Evolutionary conservation across 202 grass and related monocot species (phyloP), one percentile per base, ranked within the genome.

Genomic region (Panicum virgatum): DNA sequence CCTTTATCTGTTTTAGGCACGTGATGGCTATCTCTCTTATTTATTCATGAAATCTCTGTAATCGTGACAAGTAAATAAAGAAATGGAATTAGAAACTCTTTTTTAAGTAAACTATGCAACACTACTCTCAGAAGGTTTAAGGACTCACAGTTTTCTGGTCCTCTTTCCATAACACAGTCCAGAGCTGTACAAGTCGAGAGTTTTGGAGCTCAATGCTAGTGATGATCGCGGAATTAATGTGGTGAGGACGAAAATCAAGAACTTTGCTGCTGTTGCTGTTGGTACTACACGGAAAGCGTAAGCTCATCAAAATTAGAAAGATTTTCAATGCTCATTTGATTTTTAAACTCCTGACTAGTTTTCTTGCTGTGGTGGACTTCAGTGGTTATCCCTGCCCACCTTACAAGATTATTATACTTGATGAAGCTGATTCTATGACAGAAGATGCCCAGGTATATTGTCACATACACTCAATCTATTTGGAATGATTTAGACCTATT

Each of bases 201-300:
- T 93, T 84, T 80, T 99, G 74, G 96, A 99, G 88, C 96, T 99
- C 67, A 99, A 99, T 87, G 96, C 96, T 83, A 96, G 96, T 81
- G 96, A 99, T 90, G 96, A 99, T 75, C 96, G 96, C 75, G 96
- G 96, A 87, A 99, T 99, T 92, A 92, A 99, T 73, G 90, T 99
- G 38, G 96, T 99, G 64, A 82, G 91, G 53, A 99, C 96, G 10
- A 99, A 99, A 88, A 98, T 98, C 66, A 98, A 98, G 70, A 27
- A 92, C 78, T 98, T 98, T 82, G 95, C 92, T 68, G 95, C 95
- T 89, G 90, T 98, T 82, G 92, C 95, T 84, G 95, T 98, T 79
- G 90, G 92, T 89, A 54, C 95, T 82, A 44, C 78, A 84, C 62
- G 46, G 12, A 86, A 90, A 83, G 80, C 75, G 88, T 86, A 83